Base-by-base conservation (phyloP, 768 basidiomycete species). In the Suillus placidus region DNA sequence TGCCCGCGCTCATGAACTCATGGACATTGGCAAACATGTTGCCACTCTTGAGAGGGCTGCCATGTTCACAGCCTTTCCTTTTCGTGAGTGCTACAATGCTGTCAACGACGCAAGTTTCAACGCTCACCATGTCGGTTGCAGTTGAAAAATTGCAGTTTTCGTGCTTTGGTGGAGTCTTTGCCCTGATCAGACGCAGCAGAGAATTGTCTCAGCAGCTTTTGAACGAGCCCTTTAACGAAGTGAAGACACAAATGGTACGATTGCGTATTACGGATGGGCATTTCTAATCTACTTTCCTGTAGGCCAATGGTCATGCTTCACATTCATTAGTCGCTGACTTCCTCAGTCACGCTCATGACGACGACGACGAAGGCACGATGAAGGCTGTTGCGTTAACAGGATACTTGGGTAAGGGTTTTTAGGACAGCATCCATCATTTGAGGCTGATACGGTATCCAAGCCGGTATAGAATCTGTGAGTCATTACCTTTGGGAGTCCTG, bases 141-240 rank as follows among this genome's bases (percentile, higher is more conserved):
- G 63, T 67, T 32, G n/a, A 32, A 35, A 40, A 47, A 13, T 38
- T 67, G 14, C 66, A 64, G 2, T 6, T 37, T 6, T 64, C 64
- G 66, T 64, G 61, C 51, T 64, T 64, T 51, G 60, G 66, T 12
- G 47, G 60, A 37, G 47, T 37, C 26, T 64, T 23, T 34, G 58
- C 37, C 12, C 6, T 60, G 16, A 16, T 26, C 14, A n/a, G 43
- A 34, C 18, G 40, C 42, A 35, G 64, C 62, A 62, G 30, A 34
- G 23, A 26, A 26, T 32, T 60, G 13, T 30, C 26, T 26, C 37
- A 42, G 14, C 34, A 60, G 38, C 37, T 60, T 16, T 40, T 40
- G n/a, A 54, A 61, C 32, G 60, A 51, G 23, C 64, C 64, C 14
- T 54, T 62, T 37, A 12, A 65, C 12, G 51, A 6, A 30, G 61